These are phyloP conservation scores for Ogataea methanolica DNA, from an alignment of 805 yeast species.

Conservation along the genomic window DNA sequence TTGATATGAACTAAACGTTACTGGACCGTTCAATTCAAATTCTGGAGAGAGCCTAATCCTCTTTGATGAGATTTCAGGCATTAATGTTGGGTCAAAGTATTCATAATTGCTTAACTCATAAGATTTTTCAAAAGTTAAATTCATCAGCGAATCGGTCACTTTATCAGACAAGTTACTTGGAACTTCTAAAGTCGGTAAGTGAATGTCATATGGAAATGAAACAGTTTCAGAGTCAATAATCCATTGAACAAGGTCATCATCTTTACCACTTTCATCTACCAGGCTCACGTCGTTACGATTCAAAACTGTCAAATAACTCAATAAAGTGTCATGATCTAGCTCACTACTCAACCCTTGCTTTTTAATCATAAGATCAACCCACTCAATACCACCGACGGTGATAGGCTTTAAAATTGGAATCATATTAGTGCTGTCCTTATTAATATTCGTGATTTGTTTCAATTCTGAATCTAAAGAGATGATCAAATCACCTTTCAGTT, in stretches of 20 bases:
- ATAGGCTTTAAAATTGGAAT: conserved; percentile 45
- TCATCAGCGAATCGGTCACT: conserved; percentile 16
- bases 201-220: conserved; percentile 16
- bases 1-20: conserved; percentile 28
- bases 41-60: conserved; percentile 20
- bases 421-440: conserved; percentile 2
- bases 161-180: conserved; percentile 12
- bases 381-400: conserved; percentile 42
- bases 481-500: conserved; percentile 37
- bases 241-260: conserved; percentile 28
- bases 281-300: conserved; percentile 9
- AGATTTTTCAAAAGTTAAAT: conserved; percentile 8
- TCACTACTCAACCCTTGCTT: conserved; percentile 3
- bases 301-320: conserved; percentile 18
- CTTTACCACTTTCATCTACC: conserved; percentile 11
- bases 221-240: conserved; percentile 10
- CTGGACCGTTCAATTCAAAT: not conserved
- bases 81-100: conserved; percentile 11
- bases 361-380: conserved; percentile 26
- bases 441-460: conserved; percentile 8
- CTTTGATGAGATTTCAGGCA: conserved; percentile 7
- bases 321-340: conserved; percentile 9
- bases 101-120: conserved; percentile 12
- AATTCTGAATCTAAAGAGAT: conserved; percentile 44
- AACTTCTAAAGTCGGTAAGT: conserved; percentile 11